Percentiles rank a stretch among this genome's conserved stretches.
phyloP scores from a whole-genome alignment of 2,329 filamentous ascomycete species.

The Stemphylium lycopersici region DNA sequence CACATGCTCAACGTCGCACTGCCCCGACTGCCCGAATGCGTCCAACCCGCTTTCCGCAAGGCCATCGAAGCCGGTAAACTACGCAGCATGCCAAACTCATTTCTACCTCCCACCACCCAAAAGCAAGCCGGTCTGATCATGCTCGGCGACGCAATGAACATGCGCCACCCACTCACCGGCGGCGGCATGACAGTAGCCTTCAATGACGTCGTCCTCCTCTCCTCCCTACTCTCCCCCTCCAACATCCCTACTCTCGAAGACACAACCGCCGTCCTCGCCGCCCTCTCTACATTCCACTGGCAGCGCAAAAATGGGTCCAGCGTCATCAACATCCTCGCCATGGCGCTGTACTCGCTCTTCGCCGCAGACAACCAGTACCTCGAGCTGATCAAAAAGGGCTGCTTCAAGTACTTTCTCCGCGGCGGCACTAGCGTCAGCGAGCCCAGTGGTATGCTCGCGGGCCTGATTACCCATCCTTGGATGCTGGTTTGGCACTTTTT shows the following conservation, averaged over 20 bases:
- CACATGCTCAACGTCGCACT: slow-evolving; percentile 83
- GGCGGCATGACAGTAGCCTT: slow-evolving; percentile 98
- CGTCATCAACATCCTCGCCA: slow-evolving; percentile 97
- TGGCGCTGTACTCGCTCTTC: slow-evolving; percentile 90
- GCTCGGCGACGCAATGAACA: slow-evolving; percentile 95
- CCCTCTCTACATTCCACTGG: slow-evolving; percentile 84
- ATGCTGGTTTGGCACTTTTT: slow-evolving; percentile 94
- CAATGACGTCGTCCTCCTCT: slow-evolving; percentile 83
- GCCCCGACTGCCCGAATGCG: slow-evolving; percentile 72
- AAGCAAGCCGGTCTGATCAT: slow-evolving; percentile 75
- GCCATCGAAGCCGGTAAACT: slow-evolving; percentile 80
- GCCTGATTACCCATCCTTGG: slow-evolving; percentile 76
- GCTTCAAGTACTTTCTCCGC: slow-evolving; percentile 87
- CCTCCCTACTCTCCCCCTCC: slow-evolving; percentile 73
- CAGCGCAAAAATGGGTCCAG: slow-evolving; percentile 78
- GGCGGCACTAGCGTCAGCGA: slow-evolving; percentile 75
- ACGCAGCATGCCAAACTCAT: slow-evolving; percentile 95
- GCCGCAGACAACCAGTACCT: slow-evolving; percentile 72
- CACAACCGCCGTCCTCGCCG: slow-evolving; percentile 66
- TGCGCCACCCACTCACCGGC: slow-evolving; percentile 97
- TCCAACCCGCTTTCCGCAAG: slow-evolving; percentile 74
- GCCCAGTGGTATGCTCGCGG: slow-evolving; percentile 80
- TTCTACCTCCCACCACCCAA: slow-evolving; percentile 80
- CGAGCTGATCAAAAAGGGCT: slow-evolving; percentile 81
- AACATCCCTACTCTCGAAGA: slow-evolving; percentile 73